Evolutionary conservation across 2,329 filamentous ascomycete species (phyloP).

Genomic region (Sordariomycetes sp.): DNA sequence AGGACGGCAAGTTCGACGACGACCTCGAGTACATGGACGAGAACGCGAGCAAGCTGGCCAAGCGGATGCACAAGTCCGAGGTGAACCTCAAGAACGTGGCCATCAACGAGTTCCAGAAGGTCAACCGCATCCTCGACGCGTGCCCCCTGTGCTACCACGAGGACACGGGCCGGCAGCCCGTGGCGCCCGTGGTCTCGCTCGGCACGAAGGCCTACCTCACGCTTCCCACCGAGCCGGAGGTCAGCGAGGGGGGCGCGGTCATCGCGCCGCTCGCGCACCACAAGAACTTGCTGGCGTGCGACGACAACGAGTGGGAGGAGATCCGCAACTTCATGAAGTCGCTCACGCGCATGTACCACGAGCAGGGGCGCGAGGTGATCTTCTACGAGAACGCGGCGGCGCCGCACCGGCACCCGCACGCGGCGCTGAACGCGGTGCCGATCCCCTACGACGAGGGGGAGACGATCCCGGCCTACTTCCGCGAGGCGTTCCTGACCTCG

Average conservation of each 20-base stretch:
- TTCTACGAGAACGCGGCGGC: constrained; percentile 96
- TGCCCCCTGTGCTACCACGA: constrained; percentile 93
- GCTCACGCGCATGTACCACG: constrained; percentile 86
- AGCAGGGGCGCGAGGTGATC: constrained; percentile 81
- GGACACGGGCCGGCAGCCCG: constrained; percentile 59
- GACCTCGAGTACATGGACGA: constrained; percentile 97
- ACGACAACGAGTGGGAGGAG: constrained; percentile 99
- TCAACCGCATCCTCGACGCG: constrained; percentile 73
- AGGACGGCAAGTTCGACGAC: constrained; percentile 82
- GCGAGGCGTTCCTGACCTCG: constrained; percentile 77
- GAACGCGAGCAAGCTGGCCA: constrained; percentile 82
- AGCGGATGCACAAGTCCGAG: constrained; percentile 78
- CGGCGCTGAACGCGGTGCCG: constrained; percentile 75
- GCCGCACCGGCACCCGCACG: constrained; percentile 69
- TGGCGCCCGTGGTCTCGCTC: constrained; percentile 78
- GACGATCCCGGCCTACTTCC: constrained; percentile 88
- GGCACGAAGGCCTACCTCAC: constrained; percentile 82
- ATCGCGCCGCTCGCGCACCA: constrained; percentile 85
- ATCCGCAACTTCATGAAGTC: constrained; percentile 99
- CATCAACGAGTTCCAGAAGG: constrained; percentile 79
- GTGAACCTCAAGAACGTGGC: constrained; percentile 80
- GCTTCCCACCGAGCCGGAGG: constrained; percentile 78
- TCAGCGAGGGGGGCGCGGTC: constrained; percentile 72
- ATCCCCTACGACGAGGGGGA: constrained; percentile 87
- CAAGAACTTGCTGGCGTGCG: constrained; percentile 88